These are phyloP conservation scores for Macadamia integrifolia DNA, from an alignment of 164 flowering plant genomes.

Conservation along the genomic window DNA sequence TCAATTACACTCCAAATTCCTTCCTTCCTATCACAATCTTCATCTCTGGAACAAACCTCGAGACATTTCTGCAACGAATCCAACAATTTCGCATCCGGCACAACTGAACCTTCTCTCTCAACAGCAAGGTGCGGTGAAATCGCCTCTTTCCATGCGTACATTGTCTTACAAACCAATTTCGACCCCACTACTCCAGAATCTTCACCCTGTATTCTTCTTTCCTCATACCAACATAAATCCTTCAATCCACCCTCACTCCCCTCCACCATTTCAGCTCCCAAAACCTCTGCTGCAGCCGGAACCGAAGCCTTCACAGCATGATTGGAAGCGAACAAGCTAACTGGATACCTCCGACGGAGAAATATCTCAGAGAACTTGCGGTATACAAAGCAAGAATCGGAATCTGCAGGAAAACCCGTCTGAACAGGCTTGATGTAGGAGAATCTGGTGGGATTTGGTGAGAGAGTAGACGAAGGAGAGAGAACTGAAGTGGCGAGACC, in stretches of 20 bases:
- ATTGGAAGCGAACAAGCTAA: slow-evolving; percentile 48
- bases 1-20: slow-evolving; percentile 55
- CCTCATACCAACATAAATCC: slow-evolving; percentile 46
- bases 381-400: slow-evolving; percentile 75
- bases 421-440: slow-evolving; percentile 84
- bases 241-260: slow-evolving; percentile 23
- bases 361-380: slow-evolving; percentile 45
- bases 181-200: slow-evolving; percentile 15
- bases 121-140: slow-evolving; percentile 92
- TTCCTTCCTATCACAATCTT: slow-evolving; percentile 8
- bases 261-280: slow-evolving; percentile 8
- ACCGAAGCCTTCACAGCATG: slow-evolving; percentile 42
- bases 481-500: slow-evolving; percentile 67
- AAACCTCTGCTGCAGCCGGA: slow-evolving; percentile 27
- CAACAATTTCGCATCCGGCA: slow-evolving; percentile 46
- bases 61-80: slow-evolving; percentile 50
- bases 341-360: slow-evolving; percentile 20
- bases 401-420: slow-evolving; percentile 90
- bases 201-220: slow-evolving; percentile 29
- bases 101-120: slow-evolving; percentile 60
- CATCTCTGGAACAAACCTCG: slow-evolving; percentile 21
- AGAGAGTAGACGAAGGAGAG: slow-evolving; percentile 15
- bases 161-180: slow-evolving; percentile 64
- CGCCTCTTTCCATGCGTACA: slow-evolving; percentile 82
- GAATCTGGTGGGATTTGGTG: slow-evolving; percentile 26